These are phyloP conservation scores for Apiosordaria backusii DNA, from an alignment of 495 filamentous ascomycete species.

Conservation along the genomic window DNA sequence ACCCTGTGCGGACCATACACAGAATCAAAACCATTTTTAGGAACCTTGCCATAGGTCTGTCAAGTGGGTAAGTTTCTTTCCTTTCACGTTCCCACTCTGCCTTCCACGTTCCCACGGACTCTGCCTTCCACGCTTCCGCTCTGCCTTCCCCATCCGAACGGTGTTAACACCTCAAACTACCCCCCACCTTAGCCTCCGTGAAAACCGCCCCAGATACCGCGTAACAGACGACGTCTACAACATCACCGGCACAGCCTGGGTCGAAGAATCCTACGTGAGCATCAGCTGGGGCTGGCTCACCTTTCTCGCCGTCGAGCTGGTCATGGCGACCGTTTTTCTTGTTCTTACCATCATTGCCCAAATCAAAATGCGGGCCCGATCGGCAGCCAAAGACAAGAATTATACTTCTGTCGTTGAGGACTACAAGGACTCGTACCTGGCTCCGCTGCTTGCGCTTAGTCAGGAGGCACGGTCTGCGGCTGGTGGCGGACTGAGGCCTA, in stretches of 20 bases:
- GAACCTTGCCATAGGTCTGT: background rate
- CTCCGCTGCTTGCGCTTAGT: background rate
- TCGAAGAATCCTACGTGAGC: background rate
- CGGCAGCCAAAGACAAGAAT: background rate
- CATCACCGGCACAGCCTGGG: background rate
- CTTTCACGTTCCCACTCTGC: background rate
- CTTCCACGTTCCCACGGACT: no score
- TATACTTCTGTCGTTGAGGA: background rate
- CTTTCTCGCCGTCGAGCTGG: background rate
- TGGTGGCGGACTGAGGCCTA: background rate
- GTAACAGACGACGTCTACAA: background rate
- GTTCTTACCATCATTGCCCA: background rate
- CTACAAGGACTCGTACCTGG: background rate
- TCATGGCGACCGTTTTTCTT: background rate
- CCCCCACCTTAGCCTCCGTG: background rate
- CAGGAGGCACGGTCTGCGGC: background rate
- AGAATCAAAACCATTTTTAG: background rate
- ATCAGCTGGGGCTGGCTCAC: constrained; percentile 1
- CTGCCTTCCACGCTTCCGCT: no score
- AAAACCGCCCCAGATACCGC: background rate
- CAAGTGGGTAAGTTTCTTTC: background rate
- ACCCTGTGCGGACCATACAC: background rate
- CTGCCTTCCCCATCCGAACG: background rate
- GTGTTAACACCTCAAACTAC: background rate
- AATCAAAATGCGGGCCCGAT: background rate